Evolutionary conservation across 2,329 filamentous ascomycete genomes (phyloP).

Genomic region (Diplodia intermedia): DNA sequence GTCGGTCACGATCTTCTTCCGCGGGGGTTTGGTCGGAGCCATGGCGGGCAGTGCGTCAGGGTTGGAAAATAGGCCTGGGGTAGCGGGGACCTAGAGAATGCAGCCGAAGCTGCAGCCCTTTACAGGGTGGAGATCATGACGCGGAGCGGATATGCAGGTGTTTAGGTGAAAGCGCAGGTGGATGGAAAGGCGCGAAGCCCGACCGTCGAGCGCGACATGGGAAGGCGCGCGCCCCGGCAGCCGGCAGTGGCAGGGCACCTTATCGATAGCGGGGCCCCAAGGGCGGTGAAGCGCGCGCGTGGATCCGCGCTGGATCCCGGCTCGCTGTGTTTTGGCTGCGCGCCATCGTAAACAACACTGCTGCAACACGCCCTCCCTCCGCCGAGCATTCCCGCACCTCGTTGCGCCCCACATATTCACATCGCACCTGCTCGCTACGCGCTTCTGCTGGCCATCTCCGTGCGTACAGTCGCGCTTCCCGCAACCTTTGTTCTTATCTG

Average conservation of each 20-base stretch:
- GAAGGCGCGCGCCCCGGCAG: background rate
- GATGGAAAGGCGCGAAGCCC: slow-evolving; percentile 3
- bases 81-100: slow-evolving; percentile 46
- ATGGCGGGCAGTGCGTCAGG: slow-evolving; percentile 49
- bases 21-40: slow-evolving; percentile 55
- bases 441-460: background rate
- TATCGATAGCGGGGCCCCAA: slow-evolving; percentile 27
- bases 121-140: slow-evolving; percentile 45
- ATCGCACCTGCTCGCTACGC: background rate
- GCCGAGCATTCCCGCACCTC: background rate
- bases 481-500: background rate
- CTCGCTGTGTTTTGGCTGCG: background rate
- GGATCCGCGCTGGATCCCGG: slow-evolving; percentile 8
- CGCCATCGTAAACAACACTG: background rate
- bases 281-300: slow-evolving; percentile 1
- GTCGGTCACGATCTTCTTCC: slow-evolving; percentile 47
- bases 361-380: background rate
- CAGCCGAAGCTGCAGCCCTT: slow-evolving; percentile 58
- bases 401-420: background rate
- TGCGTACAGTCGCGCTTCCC: background rate
- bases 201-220: background rate
- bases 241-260: background rate
- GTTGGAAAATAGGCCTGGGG: slow-evolving; percentile 44
- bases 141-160: background rate
- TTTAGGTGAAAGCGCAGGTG: background rate